Base-by-base conservation (phyloP, 169 alveolate genomes). In the Gregarina niphandrodes region DNA sequence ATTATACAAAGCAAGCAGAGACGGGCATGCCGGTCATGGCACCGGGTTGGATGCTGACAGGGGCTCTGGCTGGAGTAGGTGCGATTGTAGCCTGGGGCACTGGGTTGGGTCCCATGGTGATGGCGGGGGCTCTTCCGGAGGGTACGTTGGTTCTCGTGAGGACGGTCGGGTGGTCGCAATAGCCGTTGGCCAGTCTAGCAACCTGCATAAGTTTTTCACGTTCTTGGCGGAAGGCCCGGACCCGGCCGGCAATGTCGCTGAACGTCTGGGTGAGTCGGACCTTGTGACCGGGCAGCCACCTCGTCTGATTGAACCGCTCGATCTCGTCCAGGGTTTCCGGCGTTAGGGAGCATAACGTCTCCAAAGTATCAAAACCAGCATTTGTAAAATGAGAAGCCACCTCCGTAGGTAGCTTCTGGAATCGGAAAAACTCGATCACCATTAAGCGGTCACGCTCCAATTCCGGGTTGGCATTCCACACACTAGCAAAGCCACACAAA, bases 281-380 rank as follows among this genome's bases (percentile, higher is more conserved):
- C 54, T 73, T 71, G 65, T 75, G 86, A 1, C 86, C 86, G 0
- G 86, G 86, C 22, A 73, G 67, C 83, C 82, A 72, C 40, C 66
- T 56, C 18, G 76, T 70, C 22, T 64, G 62, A 30, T 65, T 67
- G 60, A 60, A 75, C 21, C 56, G 47, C 56, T 75, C 86, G 21
- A 75, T 71, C 39, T 73, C 84, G 26, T 64, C 80, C 45, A 75
- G 55, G 2, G 79, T 43, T 39, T 65, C 82, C 21, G 70, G 52
- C 19, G 76, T 72, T 35, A 75, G 54, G 20, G 83, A 67, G 12
- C 68, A 53, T 37, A 75, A 52, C 18, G 86, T 70, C 46, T 75
- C 86, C 20, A 75, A 49, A 3, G 86, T 75, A 44, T 75, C 86
- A 46, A 67, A 75, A 2, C 86, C 86, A 2, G 86, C 86, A 38